Evolutionary conservation across 192 early-diverging fungal genomes (phyloP).

Genomic region (Linnemannia exigua): DNA sequence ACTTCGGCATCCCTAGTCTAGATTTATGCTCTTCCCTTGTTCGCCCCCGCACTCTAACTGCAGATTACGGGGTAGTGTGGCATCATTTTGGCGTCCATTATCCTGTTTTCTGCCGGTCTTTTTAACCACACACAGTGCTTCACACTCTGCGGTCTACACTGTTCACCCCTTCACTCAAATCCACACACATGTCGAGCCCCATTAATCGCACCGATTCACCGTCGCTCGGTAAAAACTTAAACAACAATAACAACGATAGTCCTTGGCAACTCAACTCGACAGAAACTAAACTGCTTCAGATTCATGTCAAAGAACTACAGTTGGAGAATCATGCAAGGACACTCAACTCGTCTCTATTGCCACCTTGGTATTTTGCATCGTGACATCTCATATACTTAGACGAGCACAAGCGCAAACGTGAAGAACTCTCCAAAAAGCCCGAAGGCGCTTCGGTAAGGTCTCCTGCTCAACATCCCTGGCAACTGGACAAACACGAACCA

Average conservation of each 20-base stretch:
- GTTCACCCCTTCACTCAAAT: no score
- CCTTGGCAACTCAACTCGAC: neutral
- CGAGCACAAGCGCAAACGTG: slow-evolving; percentile 51
- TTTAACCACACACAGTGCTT: no score
- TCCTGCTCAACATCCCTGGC: neutral
- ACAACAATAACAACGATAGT: no score
- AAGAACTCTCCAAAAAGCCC: slow-evolving; percentile 41
- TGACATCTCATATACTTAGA: slow-evolving; percentile 10
- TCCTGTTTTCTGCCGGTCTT: no score
- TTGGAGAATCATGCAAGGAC: neutral
- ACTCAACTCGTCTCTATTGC: neutral
- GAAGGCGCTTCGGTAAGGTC: slow-evolving; percentile 14
- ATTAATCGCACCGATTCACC: slow-evolving; percentile 40
- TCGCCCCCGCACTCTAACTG: no score
- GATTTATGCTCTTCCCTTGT: no score
- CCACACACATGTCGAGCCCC: slow-evolving; percentile 28
- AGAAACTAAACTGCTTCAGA: neutral
- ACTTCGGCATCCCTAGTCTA: no score
- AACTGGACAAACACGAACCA: neutral
- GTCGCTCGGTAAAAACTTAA: slow-evolving; percentile 22
- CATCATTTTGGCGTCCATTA: no score
- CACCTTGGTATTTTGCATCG: neutral
- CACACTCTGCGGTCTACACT: no score
- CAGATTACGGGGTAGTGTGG: no score
- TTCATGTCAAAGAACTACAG: neutral